phyloP scores from a whole-genome alignment of 345 rosid genomes.

The Corchorus olitorius region DNA sequence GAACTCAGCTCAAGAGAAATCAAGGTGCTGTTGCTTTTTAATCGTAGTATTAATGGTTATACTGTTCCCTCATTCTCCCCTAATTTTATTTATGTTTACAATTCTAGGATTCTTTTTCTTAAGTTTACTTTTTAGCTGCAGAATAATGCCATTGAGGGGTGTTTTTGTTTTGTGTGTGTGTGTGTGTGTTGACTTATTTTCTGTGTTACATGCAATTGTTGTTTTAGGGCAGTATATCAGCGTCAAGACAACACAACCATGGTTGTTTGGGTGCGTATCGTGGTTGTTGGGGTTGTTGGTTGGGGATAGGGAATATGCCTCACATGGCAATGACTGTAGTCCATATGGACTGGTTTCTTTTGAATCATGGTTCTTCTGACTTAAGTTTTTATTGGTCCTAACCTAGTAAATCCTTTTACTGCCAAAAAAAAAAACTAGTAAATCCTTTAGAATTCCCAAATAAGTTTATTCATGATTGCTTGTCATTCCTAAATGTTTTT shows the following conservation, averaged over 20 bases:
- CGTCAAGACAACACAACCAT: background rate
- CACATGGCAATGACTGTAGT: background rate
- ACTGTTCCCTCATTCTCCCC: background rate
- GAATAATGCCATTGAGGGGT: background rate
- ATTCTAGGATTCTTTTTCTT: background rate
- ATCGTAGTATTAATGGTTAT: background rate
- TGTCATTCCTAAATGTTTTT: background rate
- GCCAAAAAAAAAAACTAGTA: too few relatives aligned
- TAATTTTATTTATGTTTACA: background rate
- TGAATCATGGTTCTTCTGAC: background rate
- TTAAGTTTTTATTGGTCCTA: background rate
- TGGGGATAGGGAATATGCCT: background rate
- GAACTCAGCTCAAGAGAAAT: slow-evolving; percentile 85
- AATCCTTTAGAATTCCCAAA: background rate
- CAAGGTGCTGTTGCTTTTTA: slow-evolving; percentile 46
- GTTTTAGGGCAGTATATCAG: background rate
- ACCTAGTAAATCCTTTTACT: background rate
- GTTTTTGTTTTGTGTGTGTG: too few relatives aligned
- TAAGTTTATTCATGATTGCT: background rate
- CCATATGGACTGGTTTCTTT: background rate
- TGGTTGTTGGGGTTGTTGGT: too few relatives aligned
- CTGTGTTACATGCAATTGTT: too few relatives aligned
- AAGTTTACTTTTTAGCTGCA: background rate
- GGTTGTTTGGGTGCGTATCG: too few relatives aligned
- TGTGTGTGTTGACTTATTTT: too few relatives aligned